Evolutionary conservation across 805 yeast species (phyloP).

Genomic region (Metschnikowia gelsemii): DNA sequence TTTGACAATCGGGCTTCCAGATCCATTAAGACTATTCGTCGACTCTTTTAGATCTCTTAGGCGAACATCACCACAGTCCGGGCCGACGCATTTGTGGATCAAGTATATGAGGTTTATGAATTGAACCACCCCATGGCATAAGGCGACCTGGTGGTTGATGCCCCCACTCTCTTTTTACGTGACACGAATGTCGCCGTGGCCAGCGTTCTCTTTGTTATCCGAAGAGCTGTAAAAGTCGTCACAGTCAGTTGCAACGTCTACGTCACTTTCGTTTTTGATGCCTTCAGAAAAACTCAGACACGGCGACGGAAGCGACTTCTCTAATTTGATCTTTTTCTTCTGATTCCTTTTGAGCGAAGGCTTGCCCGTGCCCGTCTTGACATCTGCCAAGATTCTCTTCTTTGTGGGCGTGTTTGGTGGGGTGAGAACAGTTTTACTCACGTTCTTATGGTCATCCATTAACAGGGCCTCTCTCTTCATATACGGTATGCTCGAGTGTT

Average conservation of each 20-base stretch:
- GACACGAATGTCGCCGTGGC: not conserved
- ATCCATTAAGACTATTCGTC: too few relatives aligned
- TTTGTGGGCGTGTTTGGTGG: slow-evolving; percentile 38
- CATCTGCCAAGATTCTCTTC: slow-evolving; percentile 17
- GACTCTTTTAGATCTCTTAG: too few relatives aligned
- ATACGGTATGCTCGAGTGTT: slow-evolving; percentile 2
- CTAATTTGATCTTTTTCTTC: slow-evolving; percentile 13
- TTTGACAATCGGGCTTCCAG: too few relatives aligned
- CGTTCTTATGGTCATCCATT: not conserved
- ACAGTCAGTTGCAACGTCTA: slow-evolving; percentile 17
- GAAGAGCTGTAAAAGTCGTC: slow-evolving; percentile 14
- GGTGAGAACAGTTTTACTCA: slow-evolving; percentile 23
- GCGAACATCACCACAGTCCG: too few relatives aligned
- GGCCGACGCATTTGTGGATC: too few relatives aligned
- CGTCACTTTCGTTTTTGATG: slow-evolving; percentile 18
- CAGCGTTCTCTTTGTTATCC: slow-evolving; percentile 8
- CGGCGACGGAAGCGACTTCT: slow-evolving; percentile 33
- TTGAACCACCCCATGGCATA: too few relatives aligned
- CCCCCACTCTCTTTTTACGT: not conserved
- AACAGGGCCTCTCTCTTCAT: slow-evolving; percentile 1
- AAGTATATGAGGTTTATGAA: too few relatives aligned
- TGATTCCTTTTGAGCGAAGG: slow-evolving; percentile 17
- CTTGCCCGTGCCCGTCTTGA: slow-evolving; percentile 24
- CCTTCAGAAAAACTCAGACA: slow-evolving; percentile 32
- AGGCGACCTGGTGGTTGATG: too few relatives aligned